Conservation (phyloP, 2,329 filamentous ascomycete species). For the Chlorencoelia australis region DNA sequence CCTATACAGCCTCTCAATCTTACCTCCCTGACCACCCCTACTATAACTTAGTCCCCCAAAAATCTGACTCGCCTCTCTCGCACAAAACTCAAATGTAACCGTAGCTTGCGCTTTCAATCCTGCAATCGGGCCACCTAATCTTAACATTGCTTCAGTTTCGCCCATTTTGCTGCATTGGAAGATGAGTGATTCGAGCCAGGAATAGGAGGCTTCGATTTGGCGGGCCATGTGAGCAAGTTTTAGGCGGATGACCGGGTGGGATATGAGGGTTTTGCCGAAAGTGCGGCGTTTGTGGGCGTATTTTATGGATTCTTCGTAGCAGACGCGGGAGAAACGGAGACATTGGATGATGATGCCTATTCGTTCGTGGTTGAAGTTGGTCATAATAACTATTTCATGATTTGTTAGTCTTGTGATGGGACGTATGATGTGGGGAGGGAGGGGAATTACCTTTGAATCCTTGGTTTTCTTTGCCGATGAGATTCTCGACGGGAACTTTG, state of each 20-base stretch:
- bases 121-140: constrained; percentile 89
- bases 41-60: constrained; percentile 92
- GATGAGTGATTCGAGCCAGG: constrained; percentile 92
- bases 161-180: constrained; percentile 90
- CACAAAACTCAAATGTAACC: constrained; percentile 94
- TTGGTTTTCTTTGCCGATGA: constrained; percentile 95
- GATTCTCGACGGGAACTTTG: constrained; percentile 98
- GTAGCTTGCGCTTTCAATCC: constrained; percentile 90
- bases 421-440: not conserved
- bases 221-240: constrained; percentile 98
- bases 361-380: constrained; percentile 98
- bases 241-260: constrained; percentile 93
- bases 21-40: constrained; percentile 86
- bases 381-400: constrained; percentile 70
- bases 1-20: constrained; percentile 88
- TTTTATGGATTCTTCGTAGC: constrained; percentile 92
- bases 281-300: constrained; percentile 96
- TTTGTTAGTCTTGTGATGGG: constrained; percentile 10
- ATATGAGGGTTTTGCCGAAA: constrained; percentile 92
- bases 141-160: constrained; percentile 91
- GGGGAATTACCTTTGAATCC: constrained; percentile 65
- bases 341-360: constrained; percentile 98
- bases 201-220: constrained; percentile 94
- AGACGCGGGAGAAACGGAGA: constrained; percentile 88
- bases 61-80: constrained; percentile 91